Evolutionary conservation across 257 asterid species (phyloP).

Genomic region (Primulina tabacum): DNA sequence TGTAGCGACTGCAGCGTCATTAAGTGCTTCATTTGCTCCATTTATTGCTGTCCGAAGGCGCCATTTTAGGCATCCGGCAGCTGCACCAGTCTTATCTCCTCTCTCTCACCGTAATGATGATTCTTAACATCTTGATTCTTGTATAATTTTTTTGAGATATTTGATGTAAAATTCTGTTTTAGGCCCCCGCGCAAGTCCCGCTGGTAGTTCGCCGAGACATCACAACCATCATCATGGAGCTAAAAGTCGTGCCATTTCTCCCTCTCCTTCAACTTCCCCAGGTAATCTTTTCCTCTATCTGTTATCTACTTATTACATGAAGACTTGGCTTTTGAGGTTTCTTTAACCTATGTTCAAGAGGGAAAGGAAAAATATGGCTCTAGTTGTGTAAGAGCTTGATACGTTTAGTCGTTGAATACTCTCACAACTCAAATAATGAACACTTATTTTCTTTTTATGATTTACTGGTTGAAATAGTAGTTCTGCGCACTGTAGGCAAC

Average conservation of each 20-base stretch:
- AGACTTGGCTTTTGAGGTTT: not conserved
- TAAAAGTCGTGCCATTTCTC: conserved; percentile 53
- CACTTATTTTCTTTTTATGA: not conserved
- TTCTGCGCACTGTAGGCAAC: not conserved
- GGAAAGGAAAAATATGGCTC: not conserved
- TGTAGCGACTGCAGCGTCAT: conserved; percentile 48
- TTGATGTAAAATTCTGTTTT: conserved; percentile 36
- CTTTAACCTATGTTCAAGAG: not conserved
- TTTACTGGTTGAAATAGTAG: conserved; percentile 18
- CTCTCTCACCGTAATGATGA: conserved; percentile 49
- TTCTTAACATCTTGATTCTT: conserved; percentile 15
- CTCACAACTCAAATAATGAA: conserved; percentile 6
- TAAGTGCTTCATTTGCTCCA: conserved; percentile 41
- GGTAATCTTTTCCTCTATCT: conserved; percentile 45
- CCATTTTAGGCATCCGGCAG: conserved; percentile 38
- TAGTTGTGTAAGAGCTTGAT: conserved; percentile 6
- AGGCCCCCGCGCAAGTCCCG: conserved; percentile 53
- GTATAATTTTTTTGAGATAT: not conserved
- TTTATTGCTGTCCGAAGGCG: conserved; percentile 33
- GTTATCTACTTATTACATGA: conserved; percentile 2
- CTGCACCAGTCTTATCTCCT: conserved; percentile 62
- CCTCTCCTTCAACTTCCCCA: conserved; percentile 62
- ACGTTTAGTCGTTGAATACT: not conserved
- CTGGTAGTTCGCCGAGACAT: conserved; percentile 41
- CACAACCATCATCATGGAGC: conserved; percentile 42